Conservation (phyloP, 2,329 filamentous ascomycete species). For the Fusarium agapanthi region DNA sequence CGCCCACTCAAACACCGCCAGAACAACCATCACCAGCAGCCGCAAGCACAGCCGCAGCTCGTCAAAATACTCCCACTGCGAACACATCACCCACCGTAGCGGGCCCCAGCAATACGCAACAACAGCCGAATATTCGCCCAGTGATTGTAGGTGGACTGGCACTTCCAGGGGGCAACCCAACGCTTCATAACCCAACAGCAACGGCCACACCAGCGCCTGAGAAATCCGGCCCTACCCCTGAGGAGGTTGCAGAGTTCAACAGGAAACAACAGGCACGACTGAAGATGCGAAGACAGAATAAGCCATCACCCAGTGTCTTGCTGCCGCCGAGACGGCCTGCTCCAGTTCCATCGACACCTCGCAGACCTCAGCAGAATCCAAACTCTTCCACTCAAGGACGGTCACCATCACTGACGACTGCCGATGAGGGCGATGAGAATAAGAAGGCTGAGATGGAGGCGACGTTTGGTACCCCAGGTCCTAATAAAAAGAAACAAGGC, state of each 20-base stretch:
- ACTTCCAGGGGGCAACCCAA: conserved; percentile 21
- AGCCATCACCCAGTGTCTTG: conserved; percentile 3
- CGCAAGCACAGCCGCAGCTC: not conserved
- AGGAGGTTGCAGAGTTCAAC: not conserved
- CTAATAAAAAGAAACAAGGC: not conserved
- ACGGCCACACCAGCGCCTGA: not conserved
- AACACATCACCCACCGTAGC: not conserved
- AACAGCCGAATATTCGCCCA: not conserved
- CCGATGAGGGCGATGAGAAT: not conserved
- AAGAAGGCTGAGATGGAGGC: no score
- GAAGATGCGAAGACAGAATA: not conserved
- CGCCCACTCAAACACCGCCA: not conserved
- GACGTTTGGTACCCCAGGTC: not conserved
- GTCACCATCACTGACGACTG: not conserved
- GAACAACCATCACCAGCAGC: not conserved
- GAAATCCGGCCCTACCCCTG: not conserved
- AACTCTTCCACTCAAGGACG: not conserved
- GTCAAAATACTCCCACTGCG: not conserved
- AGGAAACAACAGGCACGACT: not conserved
- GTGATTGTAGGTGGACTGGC: conserved; percentile 1
- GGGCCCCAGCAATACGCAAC: not conserved
- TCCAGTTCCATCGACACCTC: not conserved
- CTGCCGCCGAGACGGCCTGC: not conserved
- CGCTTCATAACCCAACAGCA: not conserved
- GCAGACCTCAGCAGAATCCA: no score